These are phyloP conservation scores for Gracilaria vermiculophylla DNA, from an alignment of 23 red algal species.

Conservation along the genomic window DNA sequence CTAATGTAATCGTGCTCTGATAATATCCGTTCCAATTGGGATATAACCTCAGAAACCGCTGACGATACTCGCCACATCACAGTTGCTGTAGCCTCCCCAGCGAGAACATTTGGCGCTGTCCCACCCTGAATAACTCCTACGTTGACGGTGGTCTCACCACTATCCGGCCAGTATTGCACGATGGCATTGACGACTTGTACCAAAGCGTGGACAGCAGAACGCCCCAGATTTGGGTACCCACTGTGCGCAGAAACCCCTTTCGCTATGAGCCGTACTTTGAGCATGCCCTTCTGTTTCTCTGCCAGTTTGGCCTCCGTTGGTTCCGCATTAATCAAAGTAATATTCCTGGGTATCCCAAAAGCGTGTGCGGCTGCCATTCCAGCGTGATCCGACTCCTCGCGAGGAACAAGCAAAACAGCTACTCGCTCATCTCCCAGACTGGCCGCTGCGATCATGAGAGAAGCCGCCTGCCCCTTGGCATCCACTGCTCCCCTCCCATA, in stretches of 20 bases:
- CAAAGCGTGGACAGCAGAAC: conserved; percentile 33
- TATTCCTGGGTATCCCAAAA: background rate
- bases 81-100: conserved; percentile 10
- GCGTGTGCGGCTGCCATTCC: conserved; percentile 49
- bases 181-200: conserved; percentile 24
- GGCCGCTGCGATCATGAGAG: conserved; percentile 41
- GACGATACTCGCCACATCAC: conserved; percentile 40
- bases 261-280: background rate
- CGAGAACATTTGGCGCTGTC: conserved; percentile 41
- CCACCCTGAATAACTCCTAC: conserved; percentile 45
- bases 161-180: background rate
- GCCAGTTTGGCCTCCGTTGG: conserved; percentile 40
- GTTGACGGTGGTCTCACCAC: conserved; percentile 41
- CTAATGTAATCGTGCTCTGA: background rate
- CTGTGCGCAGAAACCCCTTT: conserved; percentile 48
- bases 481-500: conserved; percentile 58
- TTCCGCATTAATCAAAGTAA: conserved; percentile 52
- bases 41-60: background rate
- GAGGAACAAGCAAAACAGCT: conserved; percentile 49
- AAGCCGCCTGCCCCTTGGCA: conserved; percentile 64
- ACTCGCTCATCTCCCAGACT: conserved; percentile 11
- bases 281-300: conserved; percentile 56
- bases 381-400: conserved; percentile 68
- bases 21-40: background rate
- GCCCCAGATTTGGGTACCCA: conserved; percentile 54